Conservation (phyloP, 176 grass and related monocot species). For the Triticum turgidum region DNA sequence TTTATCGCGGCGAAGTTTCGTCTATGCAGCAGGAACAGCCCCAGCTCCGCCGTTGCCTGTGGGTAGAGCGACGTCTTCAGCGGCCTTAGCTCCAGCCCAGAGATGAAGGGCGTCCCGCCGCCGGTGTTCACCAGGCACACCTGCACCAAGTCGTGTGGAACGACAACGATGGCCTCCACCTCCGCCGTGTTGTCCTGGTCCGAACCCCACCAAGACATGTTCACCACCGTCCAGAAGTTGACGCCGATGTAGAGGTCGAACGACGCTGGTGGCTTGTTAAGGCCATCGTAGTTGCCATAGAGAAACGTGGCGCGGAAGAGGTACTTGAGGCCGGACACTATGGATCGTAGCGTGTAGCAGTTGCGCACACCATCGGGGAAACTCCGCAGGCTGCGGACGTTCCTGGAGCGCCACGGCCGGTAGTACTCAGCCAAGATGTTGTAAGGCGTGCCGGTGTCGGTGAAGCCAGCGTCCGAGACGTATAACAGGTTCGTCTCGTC, state of each 20-base stretch:
- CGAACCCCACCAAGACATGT: background rate
- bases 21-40: constrained; percentile 17
- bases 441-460: background rate
- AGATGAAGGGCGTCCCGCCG: background rate
- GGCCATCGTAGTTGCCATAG: background rate
- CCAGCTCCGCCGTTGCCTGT: constrained; percentile 4
- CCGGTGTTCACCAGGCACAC: background rate
- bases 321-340: constrained; percentile 36
- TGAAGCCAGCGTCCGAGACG: background rate
- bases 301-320: background rate
- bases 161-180: constrained; percentile 13
- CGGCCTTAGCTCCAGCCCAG: constrained; percentile 49
- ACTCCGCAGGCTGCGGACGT: constrained; percentile 25
- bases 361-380: constrained; percentile 43
- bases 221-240: constrained; percentile 42
- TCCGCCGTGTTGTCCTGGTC: background rate
- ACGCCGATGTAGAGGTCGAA: constrained; percentile 7
- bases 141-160: background rate
- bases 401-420: background rate
- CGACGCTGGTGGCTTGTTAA: background rate
- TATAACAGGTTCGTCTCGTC: background rate
- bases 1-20: too few relatives aligned
- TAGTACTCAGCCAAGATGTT: constrained; percentile 24
- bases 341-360: constrained; percentile 53
- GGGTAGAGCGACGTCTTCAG: constrained; percentile 34